Conservation (phyloP, 805 yeast species). For the Candida coquimbonensis region DNA sequence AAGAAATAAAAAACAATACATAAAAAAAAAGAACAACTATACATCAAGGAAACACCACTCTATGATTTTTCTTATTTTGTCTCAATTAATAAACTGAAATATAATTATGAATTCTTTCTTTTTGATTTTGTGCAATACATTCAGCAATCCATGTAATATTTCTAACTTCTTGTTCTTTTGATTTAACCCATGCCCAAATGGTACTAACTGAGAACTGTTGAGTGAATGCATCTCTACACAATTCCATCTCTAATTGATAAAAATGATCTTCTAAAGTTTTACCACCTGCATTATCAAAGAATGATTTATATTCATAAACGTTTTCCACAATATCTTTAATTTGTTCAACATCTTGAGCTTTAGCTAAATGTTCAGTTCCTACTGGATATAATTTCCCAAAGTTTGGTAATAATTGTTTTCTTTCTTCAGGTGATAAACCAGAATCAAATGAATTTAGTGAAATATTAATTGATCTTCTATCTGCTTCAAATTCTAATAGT, state of each 20-base stretch:
- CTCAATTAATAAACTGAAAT: conserved; percentile 65
- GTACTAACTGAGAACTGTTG: conserved; percentile 91
- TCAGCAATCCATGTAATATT: conserved; percentile 99
- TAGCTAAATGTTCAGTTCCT: conserved; percentile 56
- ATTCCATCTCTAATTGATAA: conserved; percentile 85
- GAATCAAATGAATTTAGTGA: conserved; percentile 83
- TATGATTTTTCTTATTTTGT: too few relatives aligned
- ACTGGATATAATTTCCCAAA: conserved; percentile 77
- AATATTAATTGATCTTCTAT: conserved; percentile 88
- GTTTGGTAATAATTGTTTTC: conserved; percentile 65
- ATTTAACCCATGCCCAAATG: conserved; percentile 94
- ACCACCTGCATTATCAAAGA: conserved; percentile 39
- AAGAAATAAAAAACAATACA: not conserved
- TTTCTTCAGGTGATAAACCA: conserved; percentile 69
- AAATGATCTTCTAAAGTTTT: conserved; percentile 90
- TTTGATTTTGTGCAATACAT: conserved; percentile 98
- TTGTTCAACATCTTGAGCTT: conserved; percentile 81
- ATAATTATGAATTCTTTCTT: conserved; percentile 85
- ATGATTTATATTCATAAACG: conserved; percentile 59
- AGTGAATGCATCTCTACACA: conserved; percentile 88
- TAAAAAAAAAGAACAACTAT: not conserved
- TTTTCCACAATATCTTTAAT: conserved; percentile 58
- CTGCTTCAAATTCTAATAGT: conserved; percentile 86
- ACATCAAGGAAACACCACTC: not conserved
- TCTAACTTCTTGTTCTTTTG: conserved; percentile 94